Evolutionary conservation across 495 filamentous ascomycete species (phyloP), one percentile per base, ranked within the genome.

Genomic region (Parachaetomium inaequale): DNA sequence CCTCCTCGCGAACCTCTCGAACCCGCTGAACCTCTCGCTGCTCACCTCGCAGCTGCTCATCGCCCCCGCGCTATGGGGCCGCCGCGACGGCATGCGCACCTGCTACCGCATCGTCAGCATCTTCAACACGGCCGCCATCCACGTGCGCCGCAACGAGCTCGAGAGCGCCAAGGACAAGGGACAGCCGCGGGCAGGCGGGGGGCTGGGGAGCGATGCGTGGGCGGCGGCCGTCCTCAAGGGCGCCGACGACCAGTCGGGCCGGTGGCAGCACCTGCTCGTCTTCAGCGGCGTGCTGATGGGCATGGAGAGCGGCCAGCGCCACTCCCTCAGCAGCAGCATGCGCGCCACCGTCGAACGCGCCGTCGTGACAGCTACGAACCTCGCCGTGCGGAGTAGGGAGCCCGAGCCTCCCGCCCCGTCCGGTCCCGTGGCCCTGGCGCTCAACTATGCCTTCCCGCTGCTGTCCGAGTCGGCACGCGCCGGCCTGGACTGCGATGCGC

Each of bases 41-140:
- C 85, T 98, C 52, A 90, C 92, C 1, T 91, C 91, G n/a, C 92
- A 96, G 61, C 81, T 97, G 38, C 84, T 98, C 25, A 85, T 84
- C 11, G 87, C 93, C 0, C 92, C 90, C 2, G 90, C 93, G 2
- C 84, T 98, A 74, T 98, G 94, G 94, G 62, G 42, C 40, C 71
- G 68, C 47, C 59, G 67, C 77, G 85, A 93, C 63, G 87, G 87
- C 47, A 79, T 98, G 34, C 82, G 83, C 42, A 85, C 87, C 3
- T 85, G 87, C 70, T 83, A 90, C 64, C 87, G 87, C 64, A 83
- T 94, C 64, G 82, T 97, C 63, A 88, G 91, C 71, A 85, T 95
- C 64, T 98, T 91, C 80, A 94, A 95, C 71, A 88, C 88, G 14
- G 91, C 94, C 55, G 85, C 89, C 3, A 82, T 84, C 54, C 84